Conservation (phyloP, 140 eudicot genomes). For the Stevia rebaudiana region DNA sequence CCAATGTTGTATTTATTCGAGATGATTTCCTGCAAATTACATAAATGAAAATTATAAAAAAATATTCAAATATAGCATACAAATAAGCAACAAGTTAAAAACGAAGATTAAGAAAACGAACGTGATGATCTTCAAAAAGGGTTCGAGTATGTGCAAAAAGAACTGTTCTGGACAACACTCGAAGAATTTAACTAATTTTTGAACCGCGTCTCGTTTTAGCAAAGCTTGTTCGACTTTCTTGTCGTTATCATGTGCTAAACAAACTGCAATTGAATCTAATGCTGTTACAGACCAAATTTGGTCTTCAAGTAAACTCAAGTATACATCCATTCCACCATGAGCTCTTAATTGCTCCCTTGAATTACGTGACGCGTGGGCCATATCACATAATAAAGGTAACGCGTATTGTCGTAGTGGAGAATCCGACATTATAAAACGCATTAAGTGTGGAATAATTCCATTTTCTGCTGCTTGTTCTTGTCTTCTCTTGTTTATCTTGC, state of each 20-base stretch:
- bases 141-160: conserved; percentile 85
- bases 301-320: conserved; percentile 91
- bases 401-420: conserved; percentile 89
- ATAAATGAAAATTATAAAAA: neutral
- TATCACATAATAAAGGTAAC: conserved; percentile 87
- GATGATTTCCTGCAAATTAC: conserved; percentile 74
- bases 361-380: conserved; percentile 96
- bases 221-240: conserved; percentile 93
- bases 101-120: conserved; percentile 30
- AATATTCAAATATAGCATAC: neutral
- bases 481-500: conserved; percentile 95
- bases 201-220: conserved; percentile 76
- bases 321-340: conserved; percentile 94
- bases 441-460: conserved; percentile 91
- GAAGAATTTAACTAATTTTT: conserved; percentile 83
- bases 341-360: conserved; percentile 94
- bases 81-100: neutral
- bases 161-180: conserved; percentile 85
- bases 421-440: conserved; percentile 84
- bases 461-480: conserved; percentile 99
- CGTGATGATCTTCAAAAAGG: conserved; percentile 95
- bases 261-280: conserved; percentile 86
- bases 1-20: conserved; percentile 82
- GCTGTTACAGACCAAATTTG: conserved; percentile 95
- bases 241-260: conserved; percentile 94